Evolutionary conservation across 1,139 yeast genomes (phyloP).

Genomic region (Zygosaccharomyces sapae): DNA sequence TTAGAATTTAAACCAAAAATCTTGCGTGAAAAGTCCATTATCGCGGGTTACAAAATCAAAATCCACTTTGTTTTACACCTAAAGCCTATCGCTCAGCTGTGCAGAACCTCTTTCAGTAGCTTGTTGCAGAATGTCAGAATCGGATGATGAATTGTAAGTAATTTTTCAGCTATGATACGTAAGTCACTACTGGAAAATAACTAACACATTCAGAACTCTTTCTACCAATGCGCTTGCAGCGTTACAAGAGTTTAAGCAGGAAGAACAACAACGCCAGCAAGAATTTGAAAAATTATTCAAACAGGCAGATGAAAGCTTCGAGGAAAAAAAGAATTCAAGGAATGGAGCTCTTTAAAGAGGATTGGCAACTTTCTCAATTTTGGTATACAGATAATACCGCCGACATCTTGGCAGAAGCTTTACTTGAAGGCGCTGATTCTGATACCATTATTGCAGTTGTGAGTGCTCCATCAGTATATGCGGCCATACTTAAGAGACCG

Average conservation of each 20-base stretch:
- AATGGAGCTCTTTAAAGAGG: slow-evolving; percentile 73
- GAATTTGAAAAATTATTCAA: slow-evolving; percentile 55
- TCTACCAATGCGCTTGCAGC: slow-evolving; percentile 77
- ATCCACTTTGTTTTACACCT: neutral
- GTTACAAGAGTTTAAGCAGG: slow-evolving; percentile 62
- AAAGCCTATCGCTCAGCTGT: neutral
- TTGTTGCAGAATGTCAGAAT: slow-evolving; percentile 15
- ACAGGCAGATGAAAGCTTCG: slow-evolving; percentile 51
- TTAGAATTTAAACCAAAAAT: no score
- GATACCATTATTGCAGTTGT: slow-evolving; percentile 69
- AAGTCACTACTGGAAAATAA: slow-evolving; percentile 1
- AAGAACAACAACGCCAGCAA: slow-evolving; percentile 57
- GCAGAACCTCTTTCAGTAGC: neutral
- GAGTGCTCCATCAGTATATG: slow-evolving; percentile 89
- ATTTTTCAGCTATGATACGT: neutral
- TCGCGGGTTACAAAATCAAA: no score
- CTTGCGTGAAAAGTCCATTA: no score
- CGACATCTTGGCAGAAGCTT: slow-evolving; percentile 56
- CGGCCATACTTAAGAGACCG: slow-evolving; percentile 61
- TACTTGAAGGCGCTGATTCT: slow-evolving; percentile 69
- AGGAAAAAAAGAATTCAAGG: slow-evolving; percentile 38
- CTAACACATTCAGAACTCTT: slow-evolving; percentile 39
- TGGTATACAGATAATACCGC: slow-evolving; percentile 82
- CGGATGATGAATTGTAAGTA: slow-evolving; percentile 27
- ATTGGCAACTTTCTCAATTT: slow-evolving; percentile 91